Conservation (phyloP, 208 protist genomes). For the Histomonas meleagridis region DNA sequence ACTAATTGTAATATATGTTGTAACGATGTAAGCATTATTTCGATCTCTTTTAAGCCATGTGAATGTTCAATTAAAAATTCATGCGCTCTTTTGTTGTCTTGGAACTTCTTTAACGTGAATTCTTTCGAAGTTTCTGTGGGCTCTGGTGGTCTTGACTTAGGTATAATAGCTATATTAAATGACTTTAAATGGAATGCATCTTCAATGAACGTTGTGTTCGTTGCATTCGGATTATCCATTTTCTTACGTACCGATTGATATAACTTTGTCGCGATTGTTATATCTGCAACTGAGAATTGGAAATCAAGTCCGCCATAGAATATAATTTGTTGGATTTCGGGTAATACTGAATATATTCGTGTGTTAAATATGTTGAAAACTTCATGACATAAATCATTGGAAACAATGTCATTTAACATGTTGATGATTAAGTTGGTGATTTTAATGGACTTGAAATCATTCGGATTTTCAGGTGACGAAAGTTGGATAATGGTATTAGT, state of each 20-base stretch:
- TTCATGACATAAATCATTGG: neutral
- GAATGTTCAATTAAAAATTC: neutral
- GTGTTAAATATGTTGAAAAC: neutral
- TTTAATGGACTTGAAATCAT: too few relatives aligned
- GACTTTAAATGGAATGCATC: neutral
- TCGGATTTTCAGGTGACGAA: neutral
- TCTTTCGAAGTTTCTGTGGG: neutral
- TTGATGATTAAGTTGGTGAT: neutral
- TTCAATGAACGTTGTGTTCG: neutral
- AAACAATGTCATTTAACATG: neutral
- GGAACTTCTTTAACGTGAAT: neutral
- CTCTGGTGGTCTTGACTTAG: neutral
- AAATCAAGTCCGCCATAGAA: too few relatives aligned
- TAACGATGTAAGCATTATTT: neutral
- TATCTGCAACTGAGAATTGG: too few relatives aligned
- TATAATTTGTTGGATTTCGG: too few relatives aligned
- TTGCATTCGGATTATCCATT: neutral
- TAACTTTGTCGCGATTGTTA: too few relatives aligned
- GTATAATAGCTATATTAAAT: neutral
- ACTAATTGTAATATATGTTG: too few relatives aligned
- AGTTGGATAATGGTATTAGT: neutral
- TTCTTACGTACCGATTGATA: neutral
- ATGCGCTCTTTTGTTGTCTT: neutral
- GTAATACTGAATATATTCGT: neutral
- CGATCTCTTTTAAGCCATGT: neutral